These are phyloP conservation scores for Starmerella stellata DNA, from an alignment of 805 yeast species.

Conservation along the genomic window DNA sequence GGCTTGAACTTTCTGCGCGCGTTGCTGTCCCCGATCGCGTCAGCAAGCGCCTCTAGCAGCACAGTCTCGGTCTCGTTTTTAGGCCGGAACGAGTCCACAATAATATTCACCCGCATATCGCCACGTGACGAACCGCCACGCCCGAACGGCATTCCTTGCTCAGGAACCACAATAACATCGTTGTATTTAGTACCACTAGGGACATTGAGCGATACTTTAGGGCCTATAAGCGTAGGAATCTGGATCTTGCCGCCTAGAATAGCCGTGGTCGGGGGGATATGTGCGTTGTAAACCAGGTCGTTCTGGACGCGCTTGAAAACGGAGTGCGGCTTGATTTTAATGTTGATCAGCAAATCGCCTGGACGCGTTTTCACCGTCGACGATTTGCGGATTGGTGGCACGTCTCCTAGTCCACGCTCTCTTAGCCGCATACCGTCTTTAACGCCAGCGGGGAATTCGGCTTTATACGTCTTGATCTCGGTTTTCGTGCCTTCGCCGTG, in stretches of 20 bases:
- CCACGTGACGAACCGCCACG: conserved; percentile 46
- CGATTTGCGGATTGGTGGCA: conserved; percentile 61
- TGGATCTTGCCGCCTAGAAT: conserved; percentile 82
- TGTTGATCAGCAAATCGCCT: conserved; percentile 77
- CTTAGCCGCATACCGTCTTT: conserved; percentile 72
- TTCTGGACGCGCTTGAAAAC: conserved; percentile 47
- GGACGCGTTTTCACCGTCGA: conserved; percentile 48
- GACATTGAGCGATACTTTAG: conserved; percentile 54
- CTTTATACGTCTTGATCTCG: conserved; percentile 47
- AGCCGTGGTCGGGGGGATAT: conserved; percentile 86
- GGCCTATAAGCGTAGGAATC: conserved; percentile 72
- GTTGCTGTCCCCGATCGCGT: conserved; percentile 57
- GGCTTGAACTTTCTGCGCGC: conserved; percentile 48
- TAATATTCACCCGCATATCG: conserved; percentile 55
- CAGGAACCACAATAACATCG: conserved; percentile 54
- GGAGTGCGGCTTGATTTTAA: conserved; percentile 59
- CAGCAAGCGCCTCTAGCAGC: conserved; percentile 84
- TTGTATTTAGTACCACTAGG: conserved; percentile 74
- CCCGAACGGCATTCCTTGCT: conserved; percentile 59
- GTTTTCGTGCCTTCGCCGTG: conserved; percentile 78
- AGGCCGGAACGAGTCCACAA: conserved; percentile 56
- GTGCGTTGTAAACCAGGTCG: conserved; percentile 45
- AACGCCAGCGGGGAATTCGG: conserved; percentile 78
- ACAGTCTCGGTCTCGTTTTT: conserved; percentile 71
- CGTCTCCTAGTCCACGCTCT: conserved; percentile 76